phyloP scores from a whole-genome alignment of 83 land plant genomes.

The Isoetes engelmannii region DNA sequence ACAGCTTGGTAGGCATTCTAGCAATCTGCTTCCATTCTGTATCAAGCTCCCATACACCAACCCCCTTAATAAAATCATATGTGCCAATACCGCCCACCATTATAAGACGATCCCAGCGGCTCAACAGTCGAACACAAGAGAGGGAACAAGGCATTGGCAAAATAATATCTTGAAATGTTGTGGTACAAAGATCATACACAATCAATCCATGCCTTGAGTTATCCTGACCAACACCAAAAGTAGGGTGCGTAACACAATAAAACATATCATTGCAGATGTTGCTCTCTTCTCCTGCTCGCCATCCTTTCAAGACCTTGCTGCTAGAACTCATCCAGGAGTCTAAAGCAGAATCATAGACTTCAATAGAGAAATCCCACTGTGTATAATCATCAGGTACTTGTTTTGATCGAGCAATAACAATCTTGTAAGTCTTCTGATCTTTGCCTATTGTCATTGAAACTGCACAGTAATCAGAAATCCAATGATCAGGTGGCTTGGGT shows the following conservation, averaged over 20 bases:
- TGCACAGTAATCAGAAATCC: slow-evolving; percentile 58
- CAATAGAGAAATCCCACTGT: slow-evolving; percentile 63
- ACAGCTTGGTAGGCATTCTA: slow-evolving; percentile 67
- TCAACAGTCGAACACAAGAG: slow-evolving; percentile 75
- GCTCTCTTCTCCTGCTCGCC: slow-evolving; percentile 80
- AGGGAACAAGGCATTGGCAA: slow-evolving; percentile 65
- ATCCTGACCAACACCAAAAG: slow-evolving; percentile 43
- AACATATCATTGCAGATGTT: slow-evolving; percentile 65
- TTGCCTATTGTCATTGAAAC: slow-evolving; percentile 51
- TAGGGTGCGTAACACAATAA: slow-evolving; percentile 61
- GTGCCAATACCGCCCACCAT: slow-evolving; percentile 91
- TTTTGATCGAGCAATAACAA: slow-evolving; percentile 56
- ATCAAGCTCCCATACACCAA: slow-evolving; percentile 66
- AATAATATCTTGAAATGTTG: slow-evolving; percentile 27
- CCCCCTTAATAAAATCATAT: slow-evolving; percentile 69
- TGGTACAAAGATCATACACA: slow-evolving; percentile 38
- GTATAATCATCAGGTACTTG: slow-evolving; percentile 60
- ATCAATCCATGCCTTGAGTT: slow-evolving; percentile 49
- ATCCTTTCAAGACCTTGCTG: slow-evolving; percentile 53
- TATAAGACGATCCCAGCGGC: slow-evolving; percentile 51
- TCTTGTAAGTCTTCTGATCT: slow-evolving; percentile 30
- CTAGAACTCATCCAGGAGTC: slow-evolving; percentile 40
- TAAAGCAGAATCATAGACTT: slow-evolving; percentile 50
- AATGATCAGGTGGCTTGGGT: slow-evolving; percentile 38
- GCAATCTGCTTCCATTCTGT: slow-evolving; percentile 61